Conservation (phyloP, 495 filamentous ascomycete species). For the Platismatia glauca region DNA sequence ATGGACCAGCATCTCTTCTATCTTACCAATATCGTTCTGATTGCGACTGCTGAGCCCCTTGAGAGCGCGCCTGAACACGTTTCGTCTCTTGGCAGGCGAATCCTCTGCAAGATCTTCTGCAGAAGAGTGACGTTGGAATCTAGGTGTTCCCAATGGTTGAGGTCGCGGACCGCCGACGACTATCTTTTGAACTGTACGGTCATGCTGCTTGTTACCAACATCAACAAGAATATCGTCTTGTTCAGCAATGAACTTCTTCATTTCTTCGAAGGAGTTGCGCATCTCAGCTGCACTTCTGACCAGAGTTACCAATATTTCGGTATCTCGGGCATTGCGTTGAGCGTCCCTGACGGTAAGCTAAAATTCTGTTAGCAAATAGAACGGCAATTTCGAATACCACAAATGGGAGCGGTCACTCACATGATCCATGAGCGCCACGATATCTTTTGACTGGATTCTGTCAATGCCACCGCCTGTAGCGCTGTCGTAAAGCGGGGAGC, state of each 20-base stretch:
- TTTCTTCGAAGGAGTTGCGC: conserved; percentile 92
- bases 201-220: conserved; percentile 74
- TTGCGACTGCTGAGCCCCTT: conserved; percentile 82
- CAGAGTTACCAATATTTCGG: conserved; percentile 89
- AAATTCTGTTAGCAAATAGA: conserved; percentile 31
- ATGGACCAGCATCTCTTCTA: conserved; percentile 92
- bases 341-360: conserved; percentile 93
- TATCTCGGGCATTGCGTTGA: conserved; percentile 92
- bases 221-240: conserved; percentile 79
- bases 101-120: conserved; percentile 63
- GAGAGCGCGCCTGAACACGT: conserved; percentile 82
- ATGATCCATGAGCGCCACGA: conserved; percentile 96
- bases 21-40: conserved; percentile 75
- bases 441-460: conserved; percentile 91
- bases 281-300: conserved; percentile 93
- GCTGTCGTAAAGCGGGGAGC: conserved; percentile 82
- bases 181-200: conserved; percentile 68
- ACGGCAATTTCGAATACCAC: conserved; percentile 3
- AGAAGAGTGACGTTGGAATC: conserved; percentile 33
- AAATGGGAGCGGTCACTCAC: conserved; percentile 39
- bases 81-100: conserved; percentile 67
- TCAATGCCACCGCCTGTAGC: conserved; percentile 85
- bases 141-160: conserved; percentile 48
- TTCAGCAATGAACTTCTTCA: conserved; percentile 84
- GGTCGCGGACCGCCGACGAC: conserved; percentile 80